Evolutionary conservation across 75 land plant species (phyloP), one percentile per base, ranked within the genome.

Genomic region (Cryptomeria japonica): DNA sequence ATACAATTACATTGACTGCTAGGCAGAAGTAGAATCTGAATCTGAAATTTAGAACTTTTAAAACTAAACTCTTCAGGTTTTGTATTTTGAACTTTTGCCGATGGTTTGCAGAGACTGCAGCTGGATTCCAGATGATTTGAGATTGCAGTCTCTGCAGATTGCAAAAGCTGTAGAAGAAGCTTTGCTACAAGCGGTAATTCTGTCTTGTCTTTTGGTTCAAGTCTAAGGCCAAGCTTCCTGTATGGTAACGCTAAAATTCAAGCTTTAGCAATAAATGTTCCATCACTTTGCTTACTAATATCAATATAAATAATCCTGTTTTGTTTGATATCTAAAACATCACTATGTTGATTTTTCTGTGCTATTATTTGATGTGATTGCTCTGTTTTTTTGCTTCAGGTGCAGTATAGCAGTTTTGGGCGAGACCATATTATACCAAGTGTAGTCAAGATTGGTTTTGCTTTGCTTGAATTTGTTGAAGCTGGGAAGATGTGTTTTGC

Each of bases 341-440:
- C 76, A 44, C 6, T 36, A 13, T 18, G 12, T 46, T 53, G 25
- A 73, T 44, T 42, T 44, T 56, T 13, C 31, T 85, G 19, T n/a
- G 47, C 34, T 90, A 36, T 14, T 41, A 55, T 84, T 86, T 85
- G 87, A 82, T 80, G 13, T 44, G 15, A 28, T 75, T 51, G 34
- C 76, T 84, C 12, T 56, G 32, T 11, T 72, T 31, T 88, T 68
- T 32, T 16, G 15, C 22, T 79, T 85, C 85, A 97, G 99, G 93
- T 96, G 15, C 94, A 93, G 89, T 93, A 90, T 38, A 95, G 95
- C 87, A 91, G 88, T 77, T 93, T 89, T 88, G 99, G 99, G 78
- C 92, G 97, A 90, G 99, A 97, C 83, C 96, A 97, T 87, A 89
- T 95, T 64, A 91, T 96, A 46, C 99, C 99, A 10, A 94, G 94